These are phyloP conservation scores for Metschnikowia shivogae DNA, from an alignment of 805 yeast species.

Conservation along the genomic window DNA sequence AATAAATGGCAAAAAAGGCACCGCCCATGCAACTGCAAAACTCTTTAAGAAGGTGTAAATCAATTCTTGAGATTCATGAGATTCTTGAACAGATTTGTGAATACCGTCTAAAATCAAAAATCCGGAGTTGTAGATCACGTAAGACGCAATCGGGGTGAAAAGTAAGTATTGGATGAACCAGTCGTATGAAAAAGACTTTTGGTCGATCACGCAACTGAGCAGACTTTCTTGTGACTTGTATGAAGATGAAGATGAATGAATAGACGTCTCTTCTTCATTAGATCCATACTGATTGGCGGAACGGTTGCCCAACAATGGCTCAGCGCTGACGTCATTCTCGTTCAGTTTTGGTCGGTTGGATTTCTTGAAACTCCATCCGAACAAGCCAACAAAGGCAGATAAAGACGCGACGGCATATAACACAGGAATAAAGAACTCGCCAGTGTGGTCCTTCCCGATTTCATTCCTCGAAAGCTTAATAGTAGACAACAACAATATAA, in stretches of 20 bases:
- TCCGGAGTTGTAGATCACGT: conserved; percentile 52
- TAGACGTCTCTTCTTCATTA: conserved; percentile 12
- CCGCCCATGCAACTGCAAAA: conserved; percentile 29
- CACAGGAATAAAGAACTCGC: conserved; percentile 47
- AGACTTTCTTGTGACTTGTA: conserved; percentile 8
- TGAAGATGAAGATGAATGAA: conserved; percentile 23
- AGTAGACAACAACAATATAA: conserved; percentile 40
- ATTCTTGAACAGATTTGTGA: conserved; percentile 70
- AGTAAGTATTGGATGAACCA: conserved; percentile 76
- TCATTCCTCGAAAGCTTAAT: conserved; percentile 46
- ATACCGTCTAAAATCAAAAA: conserved; percentile 58
- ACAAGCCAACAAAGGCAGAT: conserved; percentile 49
- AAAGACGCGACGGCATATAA: conserved; percentile 44
- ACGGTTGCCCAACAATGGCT: conserved; percentile 28
- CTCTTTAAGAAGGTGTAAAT: conserved; percentile 27
- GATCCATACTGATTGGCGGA: conserved; percentile 14
- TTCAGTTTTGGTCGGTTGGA: conserved; percentile 3
- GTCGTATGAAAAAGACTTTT: conserved; percentile 58
- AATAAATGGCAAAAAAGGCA: conserved; percentile 63
- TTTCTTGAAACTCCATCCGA: conserved; percentile 39
- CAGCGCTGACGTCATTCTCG: conserved; percentile 22
- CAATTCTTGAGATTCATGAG: conserved; percentile 38
- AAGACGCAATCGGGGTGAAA: conserved; percentile 61
- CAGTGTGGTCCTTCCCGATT: conserved; percentile 45
- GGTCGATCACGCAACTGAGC: conserved; percentile 18